These are phyloP conservation scores for Delphinella strobiligena DNA, from an alignment of 2,329 filamentous ascomycete genomes.

Conservation along the genomic window DNA sequence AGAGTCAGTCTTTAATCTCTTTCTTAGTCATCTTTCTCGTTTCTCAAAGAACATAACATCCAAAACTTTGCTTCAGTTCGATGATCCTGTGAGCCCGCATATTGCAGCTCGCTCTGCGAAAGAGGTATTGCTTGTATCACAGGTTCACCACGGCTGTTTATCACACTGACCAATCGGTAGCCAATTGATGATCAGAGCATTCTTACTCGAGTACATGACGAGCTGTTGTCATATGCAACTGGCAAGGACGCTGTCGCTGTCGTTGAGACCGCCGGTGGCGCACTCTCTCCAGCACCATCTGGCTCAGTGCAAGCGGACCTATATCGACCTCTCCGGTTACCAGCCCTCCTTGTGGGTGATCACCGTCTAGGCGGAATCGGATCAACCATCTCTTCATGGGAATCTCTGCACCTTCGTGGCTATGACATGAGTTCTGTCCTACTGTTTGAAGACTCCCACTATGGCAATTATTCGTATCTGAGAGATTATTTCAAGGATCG, in stretches of 20 bases:
- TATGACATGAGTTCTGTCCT: constrained; percentile 63
- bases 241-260: constrained; percentile 47
- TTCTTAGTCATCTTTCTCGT: constrained; percentile 46
- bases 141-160: not conserved
- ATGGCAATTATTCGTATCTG: constrained; percentile 58
- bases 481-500: constrained; percentile 52
- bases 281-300: constrained; percentile 66
- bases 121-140: not conserved
- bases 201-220: constrained; percentile 30
- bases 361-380: constrained; percentile 68
- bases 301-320: constrained; percentile 67
- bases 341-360: constrained; percentile 64
- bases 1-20: not conserved
- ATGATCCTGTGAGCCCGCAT: constrained; percentile 66
- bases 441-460: constrained; percentile 54
- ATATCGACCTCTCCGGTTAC: constrained; percentile 61
- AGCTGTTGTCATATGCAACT: constrained; percentile 28
- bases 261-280: constrained; percentile 71
- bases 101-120: constrained; percentile 43
- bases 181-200: constrained; percentile 14
- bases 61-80: constrained; percentile 57
- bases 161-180: not conserved
- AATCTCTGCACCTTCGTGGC: constrained; percentile 64
- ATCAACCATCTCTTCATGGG: constrained; percentile 66
- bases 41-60: constrained; percentile 47